Evolutionary conservation across 345 rosid species (phyloP), one percentile per base, ranked within the genome.

Genomic region (Geranium rotundifolium): DNA sequence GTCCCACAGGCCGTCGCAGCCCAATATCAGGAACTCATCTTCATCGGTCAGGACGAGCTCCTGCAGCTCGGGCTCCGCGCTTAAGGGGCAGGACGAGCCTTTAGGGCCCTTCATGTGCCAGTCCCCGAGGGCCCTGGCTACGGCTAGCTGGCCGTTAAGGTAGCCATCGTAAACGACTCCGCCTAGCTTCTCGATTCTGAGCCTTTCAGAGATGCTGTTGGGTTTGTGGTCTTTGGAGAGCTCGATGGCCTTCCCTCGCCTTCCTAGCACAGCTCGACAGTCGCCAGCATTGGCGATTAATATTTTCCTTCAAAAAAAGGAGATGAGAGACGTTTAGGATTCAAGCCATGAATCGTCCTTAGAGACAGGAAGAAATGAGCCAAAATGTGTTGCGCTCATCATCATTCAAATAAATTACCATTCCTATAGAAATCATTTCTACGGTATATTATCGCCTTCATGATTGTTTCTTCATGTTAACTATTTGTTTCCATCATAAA

Each of bases 1-100:
- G 57, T 75, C 78, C 78, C 78, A 75, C 61, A 75, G 61, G n/a
- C 78, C 78, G 10, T 75, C 78, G 46, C 78, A 71, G 27, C 72
- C 78, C 4, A 75, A 57, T 15, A 75, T 67, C 13, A 75, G 71
- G 66, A 75, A 75, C 20, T 75, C 78, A 0, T 75, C 78, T 27
- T 75, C 78, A 46, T 75, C 75, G 0, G 69, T 54, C 37, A 75
- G 68, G 41, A 56, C 54, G 19, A 55, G 49, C 66, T 67, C 72
- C 17, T 64, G 69, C 50, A 75, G 50, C 69, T 75, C 78, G 0
- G 78, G 78, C 72, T 71, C 75, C 1, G 78, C 69, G n/a, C 66
- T 75, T 34, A 71, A 65, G 14, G 78, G 78, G 54, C 69, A 60
- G 19, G 68, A n/a, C 27, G 75, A 67, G 34, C 75, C 78, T 58